A percentile compares a stretch with the other conserved stretches of the same genome.
Conservation (phyloP, 2,329 filamentous ascomycete species). For the Sphaerulina musiva region DNA sequence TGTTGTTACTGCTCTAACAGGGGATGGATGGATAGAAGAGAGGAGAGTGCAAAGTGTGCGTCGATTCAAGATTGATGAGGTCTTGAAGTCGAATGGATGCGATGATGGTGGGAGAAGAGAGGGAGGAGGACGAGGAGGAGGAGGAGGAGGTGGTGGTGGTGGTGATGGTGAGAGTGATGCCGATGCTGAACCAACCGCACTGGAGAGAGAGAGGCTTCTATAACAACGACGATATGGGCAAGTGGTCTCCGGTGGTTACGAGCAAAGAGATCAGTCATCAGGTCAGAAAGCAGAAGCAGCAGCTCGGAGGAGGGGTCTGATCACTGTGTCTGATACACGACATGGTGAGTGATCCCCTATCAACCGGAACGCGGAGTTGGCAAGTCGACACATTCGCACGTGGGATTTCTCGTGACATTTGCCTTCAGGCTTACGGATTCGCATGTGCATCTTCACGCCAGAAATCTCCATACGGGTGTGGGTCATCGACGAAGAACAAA, state of each 20-base stretch:
- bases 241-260: background rate
- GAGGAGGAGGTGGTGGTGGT: background rate
- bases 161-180: background rate
- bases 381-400: background rate
- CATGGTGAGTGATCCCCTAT: background rate
- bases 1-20: background rate
- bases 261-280: background rate
- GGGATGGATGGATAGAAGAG: background rate
- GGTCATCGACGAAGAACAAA: background rate
- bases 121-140: background rate
- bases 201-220: background rate
- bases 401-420: background rate
- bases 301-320: background rate
- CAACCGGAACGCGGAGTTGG: background rate
- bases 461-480: background rate
- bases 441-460: background rate
- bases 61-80: background rate
- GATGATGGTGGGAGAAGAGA: background rate
- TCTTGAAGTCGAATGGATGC: background rate
- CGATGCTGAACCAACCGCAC: background rate
- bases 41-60: background rate
- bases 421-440: background rate
- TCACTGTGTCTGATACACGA: background rate
- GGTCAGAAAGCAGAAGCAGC: background rate
- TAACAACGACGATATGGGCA: background rate